These are phyloP conservation scores for Lipomyces kockii DNA, from an alignment of 805 yeast species.

Conservation along the genomic window DNA sequence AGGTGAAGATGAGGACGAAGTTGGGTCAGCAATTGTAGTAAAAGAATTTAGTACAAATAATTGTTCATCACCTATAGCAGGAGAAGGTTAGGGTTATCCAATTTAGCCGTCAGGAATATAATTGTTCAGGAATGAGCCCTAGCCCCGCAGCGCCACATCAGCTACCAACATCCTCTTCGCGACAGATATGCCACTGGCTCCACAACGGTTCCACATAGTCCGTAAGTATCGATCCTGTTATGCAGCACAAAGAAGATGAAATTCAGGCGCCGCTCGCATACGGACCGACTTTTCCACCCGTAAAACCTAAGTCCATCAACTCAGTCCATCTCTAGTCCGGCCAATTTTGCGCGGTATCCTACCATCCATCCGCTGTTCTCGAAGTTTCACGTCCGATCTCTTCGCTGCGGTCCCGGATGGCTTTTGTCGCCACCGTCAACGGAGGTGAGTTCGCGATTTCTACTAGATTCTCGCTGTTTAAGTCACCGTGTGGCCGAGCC, in stretches of 20 bases:
- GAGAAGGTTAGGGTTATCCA: too few species aligned
- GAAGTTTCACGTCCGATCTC: background rate
- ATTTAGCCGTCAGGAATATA: too few species aligned
- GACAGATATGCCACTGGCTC: too few species aligned
- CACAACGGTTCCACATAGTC: too few species aligned
- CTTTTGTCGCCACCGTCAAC: background rate
- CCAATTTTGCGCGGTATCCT: background rate
- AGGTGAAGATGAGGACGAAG: background rate
- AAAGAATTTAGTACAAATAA: background rate
- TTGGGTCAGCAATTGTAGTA: background rate
- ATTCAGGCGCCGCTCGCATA: too few species aligned
- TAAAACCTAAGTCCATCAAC: background rate
- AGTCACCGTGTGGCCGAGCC: background rate
- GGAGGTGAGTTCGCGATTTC: background rate
- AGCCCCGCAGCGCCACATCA: background rate
- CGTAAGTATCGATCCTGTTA: too few species aligned
- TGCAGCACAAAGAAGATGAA: too few species aligned
- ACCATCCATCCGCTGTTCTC: background rate
- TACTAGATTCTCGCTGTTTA: background rate
- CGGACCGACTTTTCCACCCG: too few species aligned
- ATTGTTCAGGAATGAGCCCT: background rate
- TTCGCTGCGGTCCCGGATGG: background rate
- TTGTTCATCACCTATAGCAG: too few species aligned
- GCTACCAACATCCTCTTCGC: too few species aligned
- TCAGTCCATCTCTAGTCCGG: background rate